Evolutionary conservation across 2,329 filamentous ascomycete species (phyloP), one percentile per base, ranked within the genome.

Genomic region (Coleophoma cylindrospora): DNA sequence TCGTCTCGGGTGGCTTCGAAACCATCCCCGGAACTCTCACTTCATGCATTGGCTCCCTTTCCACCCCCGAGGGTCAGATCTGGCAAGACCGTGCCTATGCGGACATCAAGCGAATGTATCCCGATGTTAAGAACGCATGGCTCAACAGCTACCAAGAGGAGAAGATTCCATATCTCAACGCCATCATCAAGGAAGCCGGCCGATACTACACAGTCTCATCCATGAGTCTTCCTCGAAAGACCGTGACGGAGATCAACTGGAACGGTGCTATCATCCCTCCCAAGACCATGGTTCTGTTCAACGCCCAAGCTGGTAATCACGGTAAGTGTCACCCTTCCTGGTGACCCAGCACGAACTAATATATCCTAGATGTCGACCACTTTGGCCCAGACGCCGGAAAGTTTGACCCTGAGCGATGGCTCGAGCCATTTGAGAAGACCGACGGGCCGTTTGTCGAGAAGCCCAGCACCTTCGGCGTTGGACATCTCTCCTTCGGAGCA

Each of bases 271-370:
- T 68, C 7, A 79, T 79, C 40, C 75, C 75, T 0, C 65, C 71
- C 2, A 73, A 74, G 50, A 79, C 75, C 0, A 79, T 79, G 74
- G 69, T 79, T 1, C 63, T 79, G 48, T 75, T 79, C 56, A 79
- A 80, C 55, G 74, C 75, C 1, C 76, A 79, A 56, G 77, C 76
- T 19, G 75, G 70, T 0, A 79, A 79, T 54, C 76, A 79, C 49
- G 73, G 71, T 74, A 61, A 52, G 66, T 53, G n/a, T n/a, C 40
- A 41, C 15, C 36, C 21, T 10, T 8, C 27, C 32, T 33, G 27
- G 3, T 45, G 8, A 11, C 21, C 21, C 19, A 48, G 44, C 2
- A 14, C n/a, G 21, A 19, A 14, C 43, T 43, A 43, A 50, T 22
- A 38, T 2, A 44, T 1, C 6, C 36, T 12, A 76, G 74, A 77